Percentiles rank a stretch among this genome's conserved stretches.
phyloP scores from a whole-genome alignment of 2,329 filamentous ascomycete genomes.

The Leptographium flavum region DNA sequence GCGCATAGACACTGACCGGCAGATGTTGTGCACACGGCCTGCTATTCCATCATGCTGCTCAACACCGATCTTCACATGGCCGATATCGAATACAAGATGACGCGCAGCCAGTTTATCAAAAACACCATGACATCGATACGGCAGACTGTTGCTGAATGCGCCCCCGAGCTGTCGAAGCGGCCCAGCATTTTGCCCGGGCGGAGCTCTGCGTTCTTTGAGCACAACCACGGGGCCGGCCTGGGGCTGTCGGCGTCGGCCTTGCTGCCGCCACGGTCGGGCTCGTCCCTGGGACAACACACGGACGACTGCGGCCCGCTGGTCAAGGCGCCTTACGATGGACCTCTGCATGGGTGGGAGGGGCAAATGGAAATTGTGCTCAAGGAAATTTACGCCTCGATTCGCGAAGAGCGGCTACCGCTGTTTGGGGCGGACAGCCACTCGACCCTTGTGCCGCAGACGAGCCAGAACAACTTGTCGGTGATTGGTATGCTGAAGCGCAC shows the following conservation, averaged over 20 bases:
- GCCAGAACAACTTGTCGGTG: slow-evolving; percentile 55
- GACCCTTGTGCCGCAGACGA: slow-evolving; percentile 15
- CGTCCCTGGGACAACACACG: slow-evolving; percentile 19
- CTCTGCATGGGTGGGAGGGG: slow-evolving; percentile 68
- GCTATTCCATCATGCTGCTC: slow-evolving; percentile 85
- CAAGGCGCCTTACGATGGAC: slow-evolving; percentile 59
- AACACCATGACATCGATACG: slow-evolving; percentile 88
- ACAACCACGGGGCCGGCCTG: not conserved
- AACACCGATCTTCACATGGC: slow-evolving; percentile 94
- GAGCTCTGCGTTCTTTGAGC: not conserved
- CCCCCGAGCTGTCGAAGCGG: slow-evolving; percentile 45
- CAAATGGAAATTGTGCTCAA: slow-evolving; percentile 87
- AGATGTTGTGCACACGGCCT: slow-evolving; percentile 95
- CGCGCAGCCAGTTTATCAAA: slow-evolving; percentile 81
- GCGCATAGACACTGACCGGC: slow-evolving; percentile 4
- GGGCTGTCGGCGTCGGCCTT: slow-evolving; percentile 12
- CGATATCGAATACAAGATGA: slow-evolving; percentile 96
- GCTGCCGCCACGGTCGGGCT: slow-evolving; percentile 31
- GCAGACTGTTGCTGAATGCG: slow-evolving; percentile 60
- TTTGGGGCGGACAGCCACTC: slow-evolving; percentile 48
- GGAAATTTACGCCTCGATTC: slow-evolving; percentile 81
- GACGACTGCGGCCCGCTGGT: slow-evolving; percentile 56
- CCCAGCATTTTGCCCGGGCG: slow-evolving; percentile 37
- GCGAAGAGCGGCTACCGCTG: slow-evolving; percentile 71
- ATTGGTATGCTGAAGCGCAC: slow-evolving; percentile 68